Conservation (phyloP, 1,284 basidiomycete species). For the Ceratobasidium sp. region DNA sequence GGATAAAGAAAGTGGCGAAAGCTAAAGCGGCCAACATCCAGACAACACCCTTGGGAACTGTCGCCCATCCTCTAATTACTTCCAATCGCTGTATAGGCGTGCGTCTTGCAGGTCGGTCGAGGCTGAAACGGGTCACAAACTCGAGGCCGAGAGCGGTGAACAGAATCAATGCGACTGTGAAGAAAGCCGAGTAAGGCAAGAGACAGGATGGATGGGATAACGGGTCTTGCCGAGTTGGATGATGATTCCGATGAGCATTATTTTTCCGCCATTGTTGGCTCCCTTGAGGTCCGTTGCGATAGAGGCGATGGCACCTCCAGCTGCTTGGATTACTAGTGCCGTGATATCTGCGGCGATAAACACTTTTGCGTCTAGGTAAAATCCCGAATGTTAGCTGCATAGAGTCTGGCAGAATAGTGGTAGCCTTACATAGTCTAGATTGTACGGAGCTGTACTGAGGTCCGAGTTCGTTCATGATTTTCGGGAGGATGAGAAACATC, state of each 20-base stretch:
- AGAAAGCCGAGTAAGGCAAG: not conserved
- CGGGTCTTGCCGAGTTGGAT: slow-evolving; percentile 64
- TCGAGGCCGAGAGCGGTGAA: slow-evolving; percentile 51
- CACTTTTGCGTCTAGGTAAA: slow-evolving; percentile 45
- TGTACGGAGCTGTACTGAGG: slow-evolving; percentile 53
- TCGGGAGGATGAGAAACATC: slow-evolving; percentile 52
- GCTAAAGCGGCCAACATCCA: slow-evolving; percentile 44
- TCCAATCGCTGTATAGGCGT: slow-evolving; percentile 44
- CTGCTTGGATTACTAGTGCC: slow-evolving; percentile 48
- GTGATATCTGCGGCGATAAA: slow-evolving; percentile 47
- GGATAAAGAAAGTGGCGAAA: slow-evolving; percentile 42
- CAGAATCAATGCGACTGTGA: slow-evolving; percentile 52
- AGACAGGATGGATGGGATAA: not conserved
- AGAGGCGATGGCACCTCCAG: slow-evolving; percentile 49
- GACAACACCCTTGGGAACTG: not conserved
- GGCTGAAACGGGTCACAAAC: slow-evolving; percentile 50
- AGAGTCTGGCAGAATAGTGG: not conserved
- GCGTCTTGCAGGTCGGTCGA: slow-evolving; percentile 45
- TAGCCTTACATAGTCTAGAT: slow-evolving; percentile 49
- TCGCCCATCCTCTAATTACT: slow-evolving; percentile 25
- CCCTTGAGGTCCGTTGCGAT: slow-evolving; percentile 23
- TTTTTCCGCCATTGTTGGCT: slow-evolving; percentile 56
- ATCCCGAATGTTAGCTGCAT: not conserved
- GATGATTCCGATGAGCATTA: slow-evolving; percentile 69
- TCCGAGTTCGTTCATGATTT: slow-evolving; percentile 54